Evolutionary conservation across 2,329 filamentous ascomycete genomes (phyloP).

Genomic region (Scedosporium boydii): DNA sequence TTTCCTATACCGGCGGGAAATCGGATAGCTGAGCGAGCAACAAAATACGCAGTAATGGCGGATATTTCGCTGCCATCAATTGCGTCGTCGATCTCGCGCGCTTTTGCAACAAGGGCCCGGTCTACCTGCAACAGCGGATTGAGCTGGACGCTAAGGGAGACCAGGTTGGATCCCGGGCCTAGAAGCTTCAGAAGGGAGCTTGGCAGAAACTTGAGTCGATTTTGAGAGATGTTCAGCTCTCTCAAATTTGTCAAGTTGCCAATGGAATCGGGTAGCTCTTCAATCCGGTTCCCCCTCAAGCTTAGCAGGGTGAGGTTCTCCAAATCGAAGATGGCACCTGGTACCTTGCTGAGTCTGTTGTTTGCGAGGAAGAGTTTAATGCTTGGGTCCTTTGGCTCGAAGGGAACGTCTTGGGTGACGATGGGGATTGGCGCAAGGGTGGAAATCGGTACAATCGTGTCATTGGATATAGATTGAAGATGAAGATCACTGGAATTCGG

Average conservation of each 20-base stretch:
- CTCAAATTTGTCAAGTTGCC: slow-evolving; percentile 46
- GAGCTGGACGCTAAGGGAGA: slow-evolving; percentile 46
- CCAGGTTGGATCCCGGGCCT: slow-evolving; percentile 31
- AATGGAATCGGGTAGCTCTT: slow-evolving; percentile 51
- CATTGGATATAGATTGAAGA: slow-evolving; percentile 44
- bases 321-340: slow-evolving; percentile 51
- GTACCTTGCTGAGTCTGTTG: slow-evolving; percentile 48
- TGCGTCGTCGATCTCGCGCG: slow-evolving; percentile 6
- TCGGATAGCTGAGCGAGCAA: slow-evolving; percentile 8
- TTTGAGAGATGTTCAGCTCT: slow-evolving; percentile 58
- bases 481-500: slow-evolving; percentile 26
- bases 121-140: slow-evolving; percentile 49
- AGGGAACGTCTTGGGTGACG: slow-evolving; percentile 47
- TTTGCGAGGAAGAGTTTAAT: slow-evolving; percentile 52
- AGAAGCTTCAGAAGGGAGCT: slow-evolving; percentile 53
- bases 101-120: slow-evolving; percentile 6
- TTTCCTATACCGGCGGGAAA: slow-evolving; percentile 5
- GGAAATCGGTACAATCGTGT: slow-evolving; percentile 45
- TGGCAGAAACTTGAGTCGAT: slow-evolving; percentile 50
- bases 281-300: slow-evolving; percentile 53
- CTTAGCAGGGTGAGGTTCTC: slow-evolving; percentile 54
- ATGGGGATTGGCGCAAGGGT: slow-evolving; percentile 44
- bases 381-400: slow-evolving; percentile 47
- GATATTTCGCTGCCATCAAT: slow-evolving; percentile 1
- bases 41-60: slow-evolving; percentile 9